phyloP scores from a whole-genome alignment of 176 grass and related monocot species.

The Eremochloa ophiuroides region DNA sequence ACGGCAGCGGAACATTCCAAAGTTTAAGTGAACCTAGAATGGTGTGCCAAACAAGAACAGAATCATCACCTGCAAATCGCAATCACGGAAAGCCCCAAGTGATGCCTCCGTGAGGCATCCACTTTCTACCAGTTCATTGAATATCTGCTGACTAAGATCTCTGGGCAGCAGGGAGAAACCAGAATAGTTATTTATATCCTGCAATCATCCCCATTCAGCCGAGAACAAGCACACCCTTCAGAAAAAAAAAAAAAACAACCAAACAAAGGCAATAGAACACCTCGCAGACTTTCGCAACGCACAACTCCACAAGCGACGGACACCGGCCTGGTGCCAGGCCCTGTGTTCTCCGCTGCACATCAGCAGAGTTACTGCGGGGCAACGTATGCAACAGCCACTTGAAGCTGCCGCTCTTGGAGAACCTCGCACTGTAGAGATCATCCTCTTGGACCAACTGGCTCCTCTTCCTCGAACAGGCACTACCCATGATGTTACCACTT shows the following conservation, averaged over 20 bases:
- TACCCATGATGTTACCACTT: slow-evolving; percentile 48
- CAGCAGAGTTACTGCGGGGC: slow-evolving; percentile 40
- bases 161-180: slow-evolving; percentile 81
- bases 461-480: slow-evolving; percentile 89
- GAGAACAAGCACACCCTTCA: not conserved
- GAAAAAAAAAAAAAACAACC: not conserved
- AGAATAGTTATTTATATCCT: slow-evolving; percentile 80
- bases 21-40: not conserved
- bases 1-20: not conserved
- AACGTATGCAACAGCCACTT: slow-evolving; percentile 83
- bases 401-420: slow-evolving; percentile 83
- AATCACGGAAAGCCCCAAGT: slow-evolving; percentile 72
- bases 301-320: slow-evolving; percentile 79
- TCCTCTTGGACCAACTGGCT: slow-evolving; percentile 48
- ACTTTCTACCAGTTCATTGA: slow-evolving; percentile 71
- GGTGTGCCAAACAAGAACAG: slow-evolving; percentile 7
- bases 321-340: slow-evolving; percentile 30
- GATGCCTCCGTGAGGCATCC: slow-evolving; percentile 53
- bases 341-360: slow-evolving; percentile 31
- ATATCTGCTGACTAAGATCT: slow-evolving; percentile 98
- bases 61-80: slow-evolving; percentile 77
- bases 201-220: slow-evolving; percentile 30
- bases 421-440: slow-evolving; percentile 54
- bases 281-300: slow-evolving; percentile 75
- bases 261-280: slow-evolving; percentile 32